These are phyloP conservation scores for Botrytis medusae DNA, from an alignment of 2,329 filamentous ascomycete genomes.

Conservation along the genomic window DNA sequence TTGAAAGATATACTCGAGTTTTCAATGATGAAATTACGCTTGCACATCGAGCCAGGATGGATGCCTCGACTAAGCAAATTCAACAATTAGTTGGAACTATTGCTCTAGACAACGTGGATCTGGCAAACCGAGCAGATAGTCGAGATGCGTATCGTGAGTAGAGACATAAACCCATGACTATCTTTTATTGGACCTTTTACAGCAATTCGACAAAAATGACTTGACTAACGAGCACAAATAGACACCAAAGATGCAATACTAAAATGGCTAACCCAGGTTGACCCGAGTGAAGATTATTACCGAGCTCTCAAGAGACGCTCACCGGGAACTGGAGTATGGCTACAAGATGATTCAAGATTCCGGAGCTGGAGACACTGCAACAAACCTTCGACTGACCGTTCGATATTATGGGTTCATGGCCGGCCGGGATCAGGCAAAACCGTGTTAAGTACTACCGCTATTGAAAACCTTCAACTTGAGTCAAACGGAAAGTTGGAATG, in stretches of 20 bases:
- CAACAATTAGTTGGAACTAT: slow-evolving; percentile 9
- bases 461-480: not conserved
- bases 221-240: not conserved
- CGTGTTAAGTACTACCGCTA: slow-evolving; percentile 3
- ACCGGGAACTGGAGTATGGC: slow-evolving; percentile 10
- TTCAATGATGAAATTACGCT: slow-evolving; percentile 21
- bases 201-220: no score
- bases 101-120: slow-evolving; percentile 6
- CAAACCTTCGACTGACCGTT: not conserved
- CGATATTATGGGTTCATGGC: slow-evolving; percentile 15
- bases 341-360: not conserved
- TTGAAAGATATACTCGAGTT: slow-evolving; percentile 18
- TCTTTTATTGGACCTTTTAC: rapidly evolving
- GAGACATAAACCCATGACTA: not conserved
- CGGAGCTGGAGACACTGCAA: not conserved
- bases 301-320: slow-evolving; percentile 5
- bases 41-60: slow-evolving; percentile 16
- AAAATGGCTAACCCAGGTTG: slow-evolving; percentile 18
- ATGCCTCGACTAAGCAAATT: slow-evolving; percentile 8
- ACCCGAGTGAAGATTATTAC: slow-evolving; percentile 14
- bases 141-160: not conserved
- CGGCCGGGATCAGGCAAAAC: slow-evolving; percentile 16
- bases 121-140: not conserved
- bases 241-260: slow-evolving; percentile 7
- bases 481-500: not conserved